Evolutionary conservation across 1,284 basidiomycete species (phyloP).

Genomic region (Marasmius fiardii): DNA sequence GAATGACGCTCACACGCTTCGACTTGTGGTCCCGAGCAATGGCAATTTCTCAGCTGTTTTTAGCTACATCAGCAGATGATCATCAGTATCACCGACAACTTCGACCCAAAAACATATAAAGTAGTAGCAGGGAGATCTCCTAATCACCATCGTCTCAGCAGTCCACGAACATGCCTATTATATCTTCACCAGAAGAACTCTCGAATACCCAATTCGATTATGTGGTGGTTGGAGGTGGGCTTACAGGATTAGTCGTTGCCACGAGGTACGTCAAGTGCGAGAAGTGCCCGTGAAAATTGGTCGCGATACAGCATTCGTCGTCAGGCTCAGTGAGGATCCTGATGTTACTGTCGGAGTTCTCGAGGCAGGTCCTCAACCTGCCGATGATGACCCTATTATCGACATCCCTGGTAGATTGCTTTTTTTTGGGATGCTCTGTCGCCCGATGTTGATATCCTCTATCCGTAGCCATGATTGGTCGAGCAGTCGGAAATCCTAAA

Average conservation of each 20-base stretch:
- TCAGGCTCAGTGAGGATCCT: conserved; percentile 9
- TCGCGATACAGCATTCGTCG: neutral
- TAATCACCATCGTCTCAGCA: no score
- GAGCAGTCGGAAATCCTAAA: neutral
- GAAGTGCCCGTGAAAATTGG: no score
- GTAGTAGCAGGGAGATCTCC: no score
- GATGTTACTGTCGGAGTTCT: conserved; percentile 6
- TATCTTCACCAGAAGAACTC: neutral
- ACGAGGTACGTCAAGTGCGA: neutral
- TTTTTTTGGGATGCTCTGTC: neutral
- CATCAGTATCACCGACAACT: no score
- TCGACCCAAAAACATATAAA: no score
- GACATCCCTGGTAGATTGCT: conserved; percentile 4
- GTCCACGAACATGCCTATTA: neutral
- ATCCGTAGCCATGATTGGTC: neutral
- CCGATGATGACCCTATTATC: neutral
- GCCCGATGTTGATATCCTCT: neutral
- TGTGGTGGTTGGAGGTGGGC: conserved; percentile 9
- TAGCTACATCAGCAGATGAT: no score
- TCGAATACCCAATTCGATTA: conserved; percentile 9
- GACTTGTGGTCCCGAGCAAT: no score
- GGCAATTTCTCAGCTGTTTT: no score
- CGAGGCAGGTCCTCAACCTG: conserved; percentile 7
- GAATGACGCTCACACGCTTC: no score
- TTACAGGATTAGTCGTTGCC: conserved; percentile 5